Conservation (phyloP, 768 basidiomycete genomes). For the Suillus occidentalis region DNA sequence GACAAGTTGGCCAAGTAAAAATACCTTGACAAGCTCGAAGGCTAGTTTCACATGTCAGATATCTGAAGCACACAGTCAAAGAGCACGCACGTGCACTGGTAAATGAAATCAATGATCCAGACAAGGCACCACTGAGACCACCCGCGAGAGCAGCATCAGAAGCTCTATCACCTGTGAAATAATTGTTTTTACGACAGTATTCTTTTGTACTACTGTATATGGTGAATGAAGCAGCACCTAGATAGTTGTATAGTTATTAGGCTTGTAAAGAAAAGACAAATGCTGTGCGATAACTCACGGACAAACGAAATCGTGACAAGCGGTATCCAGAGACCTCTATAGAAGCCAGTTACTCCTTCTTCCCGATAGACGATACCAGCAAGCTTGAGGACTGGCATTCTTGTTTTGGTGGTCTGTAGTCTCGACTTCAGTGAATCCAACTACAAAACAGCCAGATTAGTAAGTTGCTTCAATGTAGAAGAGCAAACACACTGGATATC, state of each 20-base stretch:
- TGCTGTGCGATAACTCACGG: constrained; percentile 55
- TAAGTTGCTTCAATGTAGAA: background rate
- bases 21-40: constrained; percentile 94
- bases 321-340: constrained; percentile 89
- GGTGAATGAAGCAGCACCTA: constrained; percentile 88
- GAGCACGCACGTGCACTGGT: constrained; percentile 79
- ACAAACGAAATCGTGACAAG: constrained; percentile 95
- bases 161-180: constrained; percentile 57
- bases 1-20: constrained; percentile 13
- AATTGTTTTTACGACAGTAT: constrained; percentile 56
- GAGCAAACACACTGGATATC: constrained; percentile 65
- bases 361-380: constrained; percentile 76
- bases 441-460: constrained; percentile 36
- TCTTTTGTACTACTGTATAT: constrained; percentile 88
- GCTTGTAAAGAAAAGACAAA: constrained; percentile 9
- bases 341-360: constrained; percentile 88
- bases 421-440: constrained; percentile 95
- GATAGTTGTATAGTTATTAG: constrained; percentile 10
- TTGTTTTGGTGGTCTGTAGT: constrained; percentile 80
- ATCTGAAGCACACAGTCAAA: constrained; percentile 16
- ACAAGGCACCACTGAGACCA: constrained; percentile 82
- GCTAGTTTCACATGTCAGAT: constrained; percentile 39
- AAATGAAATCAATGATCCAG: constrained; percentile 86
- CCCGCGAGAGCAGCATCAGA: constrained; percentile 76
- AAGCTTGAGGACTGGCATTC: constrained; percentile 70